A percentile compares a stretch with the other conserved stretches of the same genome.
Conservation (phyloP, 805 yeast species). For the Scheffersomyces lignosus region DNA sequence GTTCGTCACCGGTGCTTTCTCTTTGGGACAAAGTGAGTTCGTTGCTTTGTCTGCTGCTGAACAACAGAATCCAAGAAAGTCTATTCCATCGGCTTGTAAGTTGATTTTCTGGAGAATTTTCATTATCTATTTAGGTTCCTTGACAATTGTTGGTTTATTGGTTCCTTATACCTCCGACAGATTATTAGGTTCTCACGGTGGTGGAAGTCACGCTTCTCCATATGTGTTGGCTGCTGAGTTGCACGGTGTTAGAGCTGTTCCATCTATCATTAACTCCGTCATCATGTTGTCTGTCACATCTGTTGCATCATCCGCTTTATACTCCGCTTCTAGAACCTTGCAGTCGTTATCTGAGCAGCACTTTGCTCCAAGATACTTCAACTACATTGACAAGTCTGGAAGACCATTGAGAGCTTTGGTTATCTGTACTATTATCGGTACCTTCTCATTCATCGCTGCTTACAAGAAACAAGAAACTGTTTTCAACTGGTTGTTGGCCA, state of each 20-base stretch:
- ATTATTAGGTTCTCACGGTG: slow-evolving; percentile 26
- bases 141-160: slow-evolving; percentile 32
- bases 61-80: slow-evolving; percentile 37
- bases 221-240: slow-evolving; percentile 42
- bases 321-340: slow-evolving; percentile 43
- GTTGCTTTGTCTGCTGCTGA: slow-evolving; percentile 41
- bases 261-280: slow-evolving; percentile 43
- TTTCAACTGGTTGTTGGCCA: slow-evolving; percentile 42
- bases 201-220: slow-evolving; percentile 40
- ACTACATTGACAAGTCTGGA: slow-evolving; percentile 41
- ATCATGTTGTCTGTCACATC: slow-evolving; percentile 43
- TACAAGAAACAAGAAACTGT: slow-evolving; percentile 39
- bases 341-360: slow-evolving; percentile 44
- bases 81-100: slow-evolving; percentile 42
- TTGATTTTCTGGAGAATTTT: slow-evolving; percentile 40
- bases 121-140: slow-evolving; percentile 40
- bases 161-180: slow-evolving; percentile 25
- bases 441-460: slow-evolving; percentile 43
- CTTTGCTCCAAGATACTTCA: slow-evolving; percentile 39
- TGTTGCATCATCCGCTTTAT: slow-evolving; percentile 43
- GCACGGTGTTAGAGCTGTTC: slow-evolving; percentile 39
- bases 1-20: slow-evolving; percentile 41
- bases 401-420: slow-evolving; percentile 41
- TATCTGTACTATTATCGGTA: slow-evolving; percentile 33
- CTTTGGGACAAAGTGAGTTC: slow-evolving; percentile 43